Conservation (phyloP, 805 yeast genomes). For the Candida rishiriensis region DNA sequence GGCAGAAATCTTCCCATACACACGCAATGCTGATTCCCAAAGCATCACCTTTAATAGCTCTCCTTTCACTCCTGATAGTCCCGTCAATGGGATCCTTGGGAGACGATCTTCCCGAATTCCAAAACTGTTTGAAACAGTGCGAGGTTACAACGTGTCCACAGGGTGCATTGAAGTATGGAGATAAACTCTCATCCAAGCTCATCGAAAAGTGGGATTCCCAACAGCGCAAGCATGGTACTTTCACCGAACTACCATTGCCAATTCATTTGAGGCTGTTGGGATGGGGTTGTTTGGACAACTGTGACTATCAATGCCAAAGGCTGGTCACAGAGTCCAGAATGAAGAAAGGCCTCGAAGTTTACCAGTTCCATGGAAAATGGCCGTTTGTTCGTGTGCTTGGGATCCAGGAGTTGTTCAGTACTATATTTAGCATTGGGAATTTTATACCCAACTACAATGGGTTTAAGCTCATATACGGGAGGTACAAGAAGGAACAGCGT, state of each 20-base stretch:
- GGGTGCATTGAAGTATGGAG: constrained; percentile 16
- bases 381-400: constrained; percentile 80
- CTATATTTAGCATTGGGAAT: constrained; percentile 71
- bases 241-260: constrained; percentile 38
- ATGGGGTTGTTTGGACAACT: constrained; percentile 77
- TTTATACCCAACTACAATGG: constrained; percentile 60
- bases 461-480: constrained; percentile 29
- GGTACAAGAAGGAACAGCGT: constrained; percentile 16
- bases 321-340: constrained; percentile 56
- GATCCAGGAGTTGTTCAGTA: constrained; percentile 78
- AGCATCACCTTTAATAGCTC: not conserved
- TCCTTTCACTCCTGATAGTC: not conserved
- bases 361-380: constrained; percentile 98
- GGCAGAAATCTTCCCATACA: too few species aligned
- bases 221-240: constrained; percentile 33
- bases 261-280: constrained; percentile 40
- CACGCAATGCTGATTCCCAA: too few species aligned
- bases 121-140: constrained; percentile 52
- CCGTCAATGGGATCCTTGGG: constrained; percentile 49
- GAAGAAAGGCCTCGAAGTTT: constrained; percentile 44
- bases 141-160: constrained; percentile 29
- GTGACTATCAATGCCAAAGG: constrained; percentile 93
- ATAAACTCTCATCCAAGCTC: constrained; percentile 15
- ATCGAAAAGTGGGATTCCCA: constrained; percentile 24
- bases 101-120: constrained; percentile 53